A percentile compares a stretch with the other conserved stretches of the same genome.
Evolutionary conservation across 805 yeast genomes (phyloP).

Genomic region (Pichia rugopelliculosa): DNA sequence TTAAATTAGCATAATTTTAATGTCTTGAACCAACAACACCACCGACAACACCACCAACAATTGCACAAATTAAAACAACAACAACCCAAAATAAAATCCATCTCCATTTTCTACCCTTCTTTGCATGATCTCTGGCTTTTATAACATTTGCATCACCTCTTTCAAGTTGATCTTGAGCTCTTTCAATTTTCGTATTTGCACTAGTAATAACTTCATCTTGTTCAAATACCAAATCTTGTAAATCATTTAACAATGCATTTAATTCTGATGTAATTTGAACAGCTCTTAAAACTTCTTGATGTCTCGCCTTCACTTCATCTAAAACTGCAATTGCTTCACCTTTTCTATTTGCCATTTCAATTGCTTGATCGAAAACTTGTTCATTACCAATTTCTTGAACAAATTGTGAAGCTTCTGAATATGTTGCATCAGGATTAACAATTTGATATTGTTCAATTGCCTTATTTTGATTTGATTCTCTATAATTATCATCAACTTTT

Average conservation of each 20-base stretch:
- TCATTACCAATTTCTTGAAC: constrained; percentile 78
- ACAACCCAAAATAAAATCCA: constrained; percentile 73
- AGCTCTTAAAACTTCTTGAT: constrained; percentile 87
- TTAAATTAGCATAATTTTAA: constrained; percentile 3
- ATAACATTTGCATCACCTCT: constrained; percentile 91
- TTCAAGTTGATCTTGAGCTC: constrained; percentile 86
- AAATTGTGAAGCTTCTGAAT: constrained; percentile 76
- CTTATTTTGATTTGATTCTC: constrained; percentile 75
- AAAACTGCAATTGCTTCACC: constrained; percentile 95
- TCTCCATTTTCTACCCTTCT: constrained; percentile 85
- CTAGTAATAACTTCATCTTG: constrained; percentile 85
- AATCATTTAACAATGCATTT: constrained; percentile 88
- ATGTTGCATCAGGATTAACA: constrained; percentile 79
- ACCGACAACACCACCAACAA: constrained; percentile 65
- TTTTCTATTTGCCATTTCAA: constrained; percentile 76
- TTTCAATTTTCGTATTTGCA: constrained; percentile 70
- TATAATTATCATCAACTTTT: constrained; percentile 76
- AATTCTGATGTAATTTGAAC: constrained; percentile 94
- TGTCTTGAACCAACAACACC: constrained; percentile 35
- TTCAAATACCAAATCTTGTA: constrained; percentile 93
- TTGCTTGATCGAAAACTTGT: constrained; percentile 92
- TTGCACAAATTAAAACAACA: constrained; percentile 49
- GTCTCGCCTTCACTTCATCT: constrained; percentile 93
- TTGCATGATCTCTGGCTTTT: constrained; percentile 82
- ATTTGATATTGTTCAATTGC: constrained; percentile 91